These are phyloP conservation scores for Aurantiochytrium sp. DNA, from an alignment of 108 stramenopile species.

Conservation along the genomic window DNA sequence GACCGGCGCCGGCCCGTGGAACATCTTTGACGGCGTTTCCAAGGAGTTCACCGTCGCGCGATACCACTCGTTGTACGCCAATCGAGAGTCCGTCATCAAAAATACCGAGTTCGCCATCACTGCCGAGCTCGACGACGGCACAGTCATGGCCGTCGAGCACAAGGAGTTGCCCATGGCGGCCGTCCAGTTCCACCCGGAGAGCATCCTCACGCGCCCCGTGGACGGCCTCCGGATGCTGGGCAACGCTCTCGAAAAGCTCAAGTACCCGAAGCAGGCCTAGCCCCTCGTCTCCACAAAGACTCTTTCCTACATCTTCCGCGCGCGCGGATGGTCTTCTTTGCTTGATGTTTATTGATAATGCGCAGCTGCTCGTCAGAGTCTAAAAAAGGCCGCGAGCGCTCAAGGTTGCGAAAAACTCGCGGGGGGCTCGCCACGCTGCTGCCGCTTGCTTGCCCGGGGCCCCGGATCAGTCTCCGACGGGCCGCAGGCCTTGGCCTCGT, in stretches of 20 bases:
- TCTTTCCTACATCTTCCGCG: too few relatives aligned
- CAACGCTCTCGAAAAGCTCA: conserved; percentile 68
- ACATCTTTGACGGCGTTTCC: conserved; percentile 76
- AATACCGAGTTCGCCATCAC: conserved; percentile 70
- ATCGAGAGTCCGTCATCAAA: conserved; percentile 60
- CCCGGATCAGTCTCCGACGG: too few relatives aligned
- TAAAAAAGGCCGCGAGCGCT: too few relatives aligned
- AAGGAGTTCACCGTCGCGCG: conserved; percentile 83
- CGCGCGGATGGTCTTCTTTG: too few relatives aligned
- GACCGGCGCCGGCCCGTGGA: conserved; percentile 58
- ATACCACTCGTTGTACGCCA: conserved; percentile 88
- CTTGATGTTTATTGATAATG: too few relatives aligned
- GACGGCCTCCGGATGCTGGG: conserved; percentile 80
- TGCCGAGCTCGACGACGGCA: conserved; percentile 82
- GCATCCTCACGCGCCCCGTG: conserved; percentile 81
- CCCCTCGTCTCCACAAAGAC: too few relatives aligned
- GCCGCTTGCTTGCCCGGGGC: too few relatives aligned
- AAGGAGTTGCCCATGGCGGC: conserved; percentile 84
- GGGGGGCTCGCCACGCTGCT: too few relatives aligned
- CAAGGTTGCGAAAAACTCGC: too few relatives aligned
- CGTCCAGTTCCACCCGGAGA: conserved; percentile 98
- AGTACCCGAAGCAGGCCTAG: background rate
- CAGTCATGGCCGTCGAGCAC: conserved; percentile 94
- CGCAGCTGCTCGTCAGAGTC: too few relatives aligned
- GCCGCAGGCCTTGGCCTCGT: too few relatives aligned